These are phyloP conservation scores for Xenosphaeropsis pyriputrescens DNA, from an alignment of 2,329 filamentous ascomycete genomes.

Conservation along the genomic window DNA sequence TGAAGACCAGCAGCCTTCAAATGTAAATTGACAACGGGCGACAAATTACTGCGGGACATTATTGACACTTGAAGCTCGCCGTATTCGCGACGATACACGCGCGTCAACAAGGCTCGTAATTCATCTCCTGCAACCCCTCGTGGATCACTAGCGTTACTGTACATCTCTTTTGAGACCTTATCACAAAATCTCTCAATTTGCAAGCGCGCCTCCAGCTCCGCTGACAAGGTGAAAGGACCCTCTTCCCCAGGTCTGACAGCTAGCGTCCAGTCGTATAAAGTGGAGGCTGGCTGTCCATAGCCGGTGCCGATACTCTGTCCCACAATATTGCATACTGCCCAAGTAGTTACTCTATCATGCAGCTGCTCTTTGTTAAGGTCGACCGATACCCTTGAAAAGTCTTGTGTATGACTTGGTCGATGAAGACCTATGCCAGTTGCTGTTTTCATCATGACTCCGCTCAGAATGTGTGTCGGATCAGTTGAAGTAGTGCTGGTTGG, in stretches of 20 bases:
- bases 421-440: conserved; percentile 75
- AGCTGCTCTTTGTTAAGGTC: conserved; percentile 69
- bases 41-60: conserved; percentile 36
- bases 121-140: conserved; percentile 54
- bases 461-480: conserved; percentile 69
- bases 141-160: conserved; percentile 62
- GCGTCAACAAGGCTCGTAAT: conserved; percentile 50
- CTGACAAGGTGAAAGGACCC: conserved; percentile 40
- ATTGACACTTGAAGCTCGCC: conserved; percentile 47
- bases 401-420: conserved; percentile 66
- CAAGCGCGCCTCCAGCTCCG: conserved; percentile 51
- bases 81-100: conserved; percentile 50
- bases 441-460: conserved; percentile 76
- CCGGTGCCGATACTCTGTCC: conserved; percentile 72
- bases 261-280: conserved; percentile 61
- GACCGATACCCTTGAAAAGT: conserved; percentile 63
- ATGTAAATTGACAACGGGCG: conserved; percentile 47
- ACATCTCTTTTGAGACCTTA: conserved; percentile 67
- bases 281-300: conserved; percentile 69
- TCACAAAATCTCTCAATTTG: conserved; percentile 64
- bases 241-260: conserved; percentile 44
- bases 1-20: conserved; percentile 61
- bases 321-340: conserved; percentile 77
- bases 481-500: conserved; percentile 69
- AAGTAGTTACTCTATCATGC: conserved; percentile 64